Evolutionary conservation across 805 yeast genomes (phyloP).

Genomic region (Lachancea meyersii): DNA sequence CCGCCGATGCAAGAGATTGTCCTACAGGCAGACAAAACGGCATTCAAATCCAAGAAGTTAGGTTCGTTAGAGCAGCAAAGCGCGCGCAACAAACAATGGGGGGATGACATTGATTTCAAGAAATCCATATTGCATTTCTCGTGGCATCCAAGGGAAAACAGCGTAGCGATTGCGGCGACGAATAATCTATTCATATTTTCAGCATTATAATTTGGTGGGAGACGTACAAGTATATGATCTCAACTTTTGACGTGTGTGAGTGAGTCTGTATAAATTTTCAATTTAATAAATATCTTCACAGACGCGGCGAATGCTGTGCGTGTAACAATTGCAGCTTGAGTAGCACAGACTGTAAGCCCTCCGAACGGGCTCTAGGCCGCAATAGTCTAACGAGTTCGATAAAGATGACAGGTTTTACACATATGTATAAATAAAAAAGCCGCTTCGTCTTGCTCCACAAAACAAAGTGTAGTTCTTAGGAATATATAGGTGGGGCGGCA

Average conservation of each 20-base stretch:
- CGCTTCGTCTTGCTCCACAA: neutral
- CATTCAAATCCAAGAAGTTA: constrained; percentile 58
- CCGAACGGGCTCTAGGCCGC: too few relatives aligned
- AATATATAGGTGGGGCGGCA: neutral
- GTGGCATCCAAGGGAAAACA: constrained; percentile 97
- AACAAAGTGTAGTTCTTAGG: neutral
- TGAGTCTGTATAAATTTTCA: constrained; percentile 8
- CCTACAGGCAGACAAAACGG: constrained; percentile 95
- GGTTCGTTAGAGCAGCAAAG: constrained; percentile 39
- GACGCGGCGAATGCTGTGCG: neutral
- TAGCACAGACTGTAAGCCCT: too few relatives aligned
- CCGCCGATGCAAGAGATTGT: constrained; percentile 52
- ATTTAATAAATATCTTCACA: constrained; percentile 2
- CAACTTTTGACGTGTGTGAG: constrained; percentile 1
- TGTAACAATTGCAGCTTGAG: neutral
- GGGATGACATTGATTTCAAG: constrained; percentile 84
- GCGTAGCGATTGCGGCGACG: constrained; percentile 97
- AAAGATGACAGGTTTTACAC: neutral
- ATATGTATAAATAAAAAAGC: neutral
- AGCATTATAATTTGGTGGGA: constrained; percentile 42
- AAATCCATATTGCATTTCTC: constrained; percentile 90
- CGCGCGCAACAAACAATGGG: constrained; percentile 40
- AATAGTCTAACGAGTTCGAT: neutral
- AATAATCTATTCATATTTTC: constrained; percentile 85
- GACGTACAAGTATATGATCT: constrained; percentile 2